Evolutionary conservation across 768 basidiomycete species (phyloP).

Genomic region (Phlebiopsis flavidoalba): DNA sequence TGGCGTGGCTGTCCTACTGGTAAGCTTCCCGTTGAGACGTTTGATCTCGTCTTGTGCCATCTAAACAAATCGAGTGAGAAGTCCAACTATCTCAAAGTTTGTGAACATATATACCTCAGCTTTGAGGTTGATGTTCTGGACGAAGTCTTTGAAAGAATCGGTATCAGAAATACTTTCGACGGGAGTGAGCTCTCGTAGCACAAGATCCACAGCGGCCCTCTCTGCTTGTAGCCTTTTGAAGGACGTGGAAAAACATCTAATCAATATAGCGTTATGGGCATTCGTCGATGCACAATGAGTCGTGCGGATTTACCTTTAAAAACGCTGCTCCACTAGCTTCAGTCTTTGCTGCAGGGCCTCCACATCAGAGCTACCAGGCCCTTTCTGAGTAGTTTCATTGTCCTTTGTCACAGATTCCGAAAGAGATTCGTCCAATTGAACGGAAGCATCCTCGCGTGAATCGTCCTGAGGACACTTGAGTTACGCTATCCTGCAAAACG

Average conservation of each 20-base stretch:
- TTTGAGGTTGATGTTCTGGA: constrained; percentile 62
- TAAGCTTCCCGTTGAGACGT: constrained; percentile 65
- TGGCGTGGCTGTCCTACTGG: constrained; percentile 43
- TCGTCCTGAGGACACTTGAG: too few species aligned
- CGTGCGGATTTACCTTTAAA: constrained; percentile 46
- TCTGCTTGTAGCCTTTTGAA: constrained; percentile 74
- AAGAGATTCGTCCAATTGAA: background rate
- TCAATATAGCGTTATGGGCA: background rate
- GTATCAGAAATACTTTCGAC: constrained; percentile 60
- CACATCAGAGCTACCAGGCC: constrained; percentile 27
- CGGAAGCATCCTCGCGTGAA: background rate
- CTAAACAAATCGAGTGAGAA: constrained; percentile 28
- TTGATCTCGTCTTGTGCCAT: constrained; percentile 75
- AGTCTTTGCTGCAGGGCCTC: constrained; percentile 63
- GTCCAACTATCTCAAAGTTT: background rate
- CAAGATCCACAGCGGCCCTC: constrained; percentile 58
- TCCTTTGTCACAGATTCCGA: background rate
- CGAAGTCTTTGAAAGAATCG: constrained; percentile 66
- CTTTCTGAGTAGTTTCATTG: background rate
- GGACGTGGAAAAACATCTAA: constrained; percentile 76
- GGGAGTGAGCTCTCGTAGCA: constrained; percentile 69
- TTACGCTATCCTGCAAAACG: too few species aligned
- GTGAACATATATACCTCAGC: constrained; percentile 45
- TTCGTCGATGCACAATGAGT: background rate
- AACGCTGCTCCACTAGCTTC: constrained; percentile 71